phyloP scores from a whole-genome alignment of 2,329 filamentous ascomycete genomes.

The Hypoxylon sp. region DNA sequence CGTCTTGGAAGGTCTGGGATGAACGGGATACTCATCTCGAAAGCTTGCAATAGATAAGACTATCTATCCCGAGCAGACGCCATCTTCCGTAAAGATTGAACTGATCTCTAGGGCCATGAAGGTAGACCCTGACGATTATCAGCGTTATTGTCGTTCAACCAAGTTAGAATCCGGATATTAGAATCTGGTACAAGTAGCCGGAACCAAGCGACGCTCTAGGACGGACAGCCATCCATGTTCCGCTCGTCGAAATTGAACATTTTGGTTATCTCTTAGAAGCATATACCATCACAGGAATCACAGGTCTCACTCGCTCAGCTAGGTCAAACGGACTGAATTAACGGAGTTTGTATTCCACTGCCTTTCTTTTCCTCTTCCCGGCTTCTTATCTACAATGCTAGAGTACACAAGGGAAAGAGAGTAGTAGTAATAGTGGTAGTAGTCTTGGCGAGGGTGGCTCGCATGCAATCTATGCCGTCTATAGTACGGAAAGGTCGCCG shows the following conservation, averaged over 20 bases:
- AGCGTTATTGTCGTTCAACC: background rate
- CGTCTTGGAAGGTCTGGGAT: too few species aligned
- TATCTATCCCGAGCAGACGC: too few species aligned
- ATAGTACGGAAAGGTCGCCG: slow-evolving; percentile 94
- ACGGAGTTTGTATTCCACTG: slow-evolving; percentile 44
- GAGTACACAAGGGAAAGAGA: slow-evolving; percentile 72
- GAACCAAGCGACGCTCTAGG: background rate
- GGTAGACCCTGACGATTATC: background rate
- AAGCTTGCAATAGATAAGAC: too few species aligned
- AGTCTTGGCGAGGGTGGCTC: slow-evolving; percentile 49
- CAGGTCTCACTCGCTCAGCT: slow-evolving; percentile 1
- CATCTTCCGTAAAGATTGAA: too few species aligned
- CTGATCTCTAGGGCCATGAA: too few species aligned
- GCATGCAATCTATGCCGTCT: slow-evolving; percentile 70
- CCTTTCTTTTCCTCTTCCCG: slow-evolving; percentile 47
- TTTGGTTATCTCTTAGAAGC: background rate
- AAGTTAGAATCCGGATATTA: background rate
- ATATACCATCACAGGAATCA: slow-evolving; percentile 26
- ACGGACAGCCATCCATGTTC: background rate
- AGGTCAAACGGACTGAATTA: slow-evolving; percentile 34
- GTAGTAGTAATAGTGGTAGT: slow-evolving; percentile 41
- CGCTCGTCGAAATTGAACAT: background rate
- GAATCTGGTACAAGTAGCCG: background rate
- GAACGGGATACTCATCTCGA: too few species aligned
- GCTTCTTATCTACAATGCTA: slow-evolving; percentile 79